Evolutionary conservation across 2,329 filamentous ascomycete genomes (phyloP), one percentile per base, ranked within the genome.

Genomic region (Thelonectria discophora): DNA sequence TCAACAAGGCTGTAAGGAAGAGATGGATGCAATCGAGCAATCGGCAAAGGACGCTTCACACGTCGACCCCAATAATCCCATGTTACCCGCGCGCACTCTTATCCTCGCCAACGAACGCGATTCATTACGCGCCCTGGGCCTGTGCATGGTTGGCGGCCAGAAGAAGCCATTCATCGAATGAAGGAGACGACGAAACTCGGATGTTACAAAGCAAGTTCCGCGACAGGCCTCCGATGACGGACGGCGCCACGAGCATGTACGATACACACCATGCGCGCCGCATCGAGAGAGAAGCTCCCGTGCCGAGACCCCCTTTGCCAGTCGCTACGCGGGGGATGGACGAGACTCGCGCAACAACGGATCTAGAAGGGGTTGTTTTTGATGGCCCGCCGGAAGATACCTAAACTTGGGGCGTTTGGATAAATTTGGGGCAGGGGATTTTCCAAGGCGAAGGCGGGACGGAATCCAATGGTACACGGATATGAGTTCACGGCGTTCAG

Each of bases 11-110:
- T 99, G 95, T 80, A 97, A 97, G 77, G 94, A 97, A 75, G 95
- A 98, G 79, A 97, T 99, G 93, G 94, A 97, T 72, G 94, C 94
- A 39, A 98, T 99, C 65, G 94, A 97, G 74, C 93, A 97, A 78
- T 92, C 95, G 0, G 95, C 95, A 45, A 94, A 94, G 77, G 94
- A 98, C 70, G 94, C 95, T 2, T 90, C 92, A 15, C 88, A 91
- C 64, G 90, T 98, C 63, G 93, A 94, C 69, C 90, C 90, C 1
- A 91, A 95, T 64, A 92, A 96, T 64, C 95, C 94, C 0, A 94
- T 96, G 89, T 79, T 97, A n/a, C 94, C 95, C 1, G 90, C 94
- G 1, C 88, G 90, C 64, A 89, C 86, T 8, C 95, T 99, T 65
- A 87, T 98, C 60, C 84, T 91, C 52, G 88, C 92, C 5, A 89